These are phyloP conservation scores for Trichoderma asperellum DNA, from an alignment of 2,329 filamentous ascomycete species.

Conservation along the genomic window DNA sequence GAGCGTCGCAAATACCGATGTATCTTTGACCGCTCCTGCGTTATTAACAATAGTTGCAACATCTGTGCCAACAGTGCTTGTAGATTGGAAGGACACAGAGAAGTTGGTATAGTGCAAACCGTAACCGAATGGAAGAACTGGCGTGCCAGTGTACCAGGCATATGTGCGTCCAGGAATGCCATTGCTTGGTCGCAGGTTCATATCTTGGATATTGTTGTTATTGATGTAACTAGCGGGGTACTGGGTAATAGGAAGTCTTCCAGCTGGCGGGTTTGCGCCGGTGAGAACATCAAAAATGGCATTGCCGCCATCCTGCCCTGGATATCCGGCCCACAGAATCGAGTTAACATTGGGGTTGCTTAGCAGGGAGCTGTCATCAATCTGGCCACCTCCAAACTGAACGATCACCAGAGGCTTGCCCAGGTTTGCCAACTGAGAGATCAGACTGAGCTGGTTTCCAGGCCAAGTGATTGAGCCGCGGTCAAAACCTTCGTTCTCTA, in stretches of 20 bases:
- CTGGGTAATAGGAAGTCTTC: slow-evolving; percentile 58
- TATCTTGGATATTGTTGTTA: slow-evolving; percentile 58
- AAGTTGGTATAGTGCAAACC: slow-evolving; percentile 65
- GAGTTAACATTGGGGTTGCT: slow-evolving; percentile 53
- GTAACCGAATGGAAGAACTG: slow-evolving; percentile 57
- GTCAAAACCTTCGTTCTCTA: slow-evolving; percentile 58
- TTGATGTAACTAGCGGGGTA: slow-evolving; percentile 58
- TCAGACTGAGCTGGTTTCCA: slow-evolving; percentile 53
- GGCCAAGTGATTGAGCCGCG: slow-evolving; percentile 57
- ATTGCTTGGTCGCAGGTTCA: slow-evolving; percentile 54
- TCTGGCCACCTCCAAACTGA: slow-evolving; percentile 56
- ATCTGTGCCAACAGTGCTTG: slow-evolving; percentile 2
- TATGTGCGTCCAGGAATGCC: slow-evolving; percentile 60
- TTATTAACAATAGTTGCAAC: slow-evolving; percentile 27
- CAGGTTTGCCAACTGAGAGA: slow-evolving; percentile 45
- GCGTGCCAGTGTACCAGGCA: slow-evolving; percentile 58
- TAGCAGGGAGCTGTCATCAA: slow-evolving; percentile 57
- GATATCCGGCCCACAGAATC: slow-evolving; percentile 62
- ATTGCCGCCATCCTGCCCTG: slow-evolving; percentile 61
- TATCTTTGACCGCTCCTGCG: slow-evolving; percentile 16
- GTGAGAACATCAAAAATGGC: slow-evolving; percentile 59
- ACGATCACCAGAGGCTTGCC: slow-evolving; percentile 56
- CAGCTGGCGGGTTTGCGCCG: slow-evolving; percentile 55
- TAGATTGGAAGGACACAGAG: slow-evolving; percentile 27
- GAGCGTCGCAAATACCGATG: slow-evolving; percentile 20